Conservation (phyloP, 1,284 basidiomycete genomes). For the Sanghuangporus sanghuang region DNA sequence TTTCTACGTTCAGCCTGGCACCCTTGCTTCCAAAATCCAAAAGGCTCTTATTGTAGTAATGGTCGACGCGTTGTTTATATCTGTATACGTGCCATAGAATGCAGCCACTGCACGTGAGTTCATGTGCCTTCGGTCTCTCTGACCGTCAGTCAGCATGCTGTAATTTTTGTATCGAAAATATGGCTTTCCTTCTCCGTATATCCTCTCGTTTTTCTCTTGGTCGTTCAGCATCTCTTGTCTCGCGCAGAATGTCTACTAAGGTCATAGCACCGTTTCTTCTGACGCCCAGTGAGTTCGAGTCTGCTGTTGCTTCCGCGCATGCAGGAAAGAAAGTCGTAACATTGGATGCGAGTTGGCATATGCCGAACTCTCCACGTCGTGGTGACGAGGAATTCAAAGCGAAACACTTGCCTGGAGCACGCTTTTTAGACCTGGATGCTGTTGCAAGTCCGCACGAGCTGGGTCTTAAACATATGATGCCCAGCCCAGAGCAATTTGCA, state of each 20-base stretch:
- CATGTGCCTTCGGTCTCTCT: not conserved
- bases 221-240: not conserved
- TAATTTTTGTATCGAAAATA: not conserved
- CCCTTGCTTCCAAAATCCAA: no score
- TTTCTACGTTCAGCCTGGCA: no score
- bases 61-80: not conserved
- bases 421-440: constrained; percentile 81
- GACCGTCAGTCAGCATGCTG: not conserved
- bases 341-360: constrained; percentile 82
- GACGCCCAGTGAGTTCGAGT: constrained; percentile 3
- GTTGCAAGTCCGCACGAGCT: constrained; percentile 66
- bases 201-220: not conserved
- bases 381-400: constrained; percentile 58
- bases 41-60: not conserved
- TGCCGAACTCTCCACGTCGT: constrained; percentile 75
- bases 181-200: not conserved
- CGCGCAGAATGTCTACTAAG: constrained; percentile 10
- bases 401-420: constrained; percentile 72
- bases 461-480: constrained; percentile 94
- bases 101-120: not conserved
- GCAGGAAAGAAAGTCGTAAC: constrained; percentile 35
- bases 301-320: not conserved
- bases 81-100: not conserved
- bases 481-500: constrained; percentile 67
- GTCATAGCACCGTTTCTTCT: constrained; percentile 7